A percentile compares a stretch with the other conserved stretches of the same genome.
Conservation (phyloP, 2,329 filamentous ascomycete genomes). For the Cordyceps sp. region DNA sequence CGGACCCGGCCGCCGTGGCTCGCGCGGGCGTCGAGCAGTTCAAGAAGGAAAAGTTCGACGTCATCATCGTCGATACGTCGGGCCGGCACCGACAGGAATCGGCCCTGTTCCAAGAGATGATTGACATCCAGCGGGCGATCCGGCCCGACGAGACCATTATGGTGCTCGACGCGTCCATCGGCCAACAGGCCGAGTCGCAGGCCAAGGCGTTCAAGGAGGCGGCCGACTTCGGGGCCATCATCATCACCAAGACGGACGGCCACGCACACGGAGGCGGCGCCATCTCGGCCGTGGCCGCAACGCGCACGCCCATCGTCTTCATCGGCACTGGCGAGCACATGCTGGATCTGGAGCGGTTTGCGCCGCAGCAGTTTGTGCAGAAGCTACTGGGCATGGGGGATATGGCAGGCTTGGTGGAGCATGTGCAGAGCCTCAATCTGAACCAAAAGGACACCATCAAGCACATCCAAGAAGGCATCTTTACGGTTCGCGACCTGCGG, state of each 20-base stretch:
- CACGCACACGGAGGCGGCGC: conserved; percentile 91
- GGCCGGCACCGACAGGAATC: conserved; percentile 90
- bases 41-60: conserved; percentile 95
- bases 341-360: conserved; percentile 84
- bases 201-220: conserved; percentile 95
- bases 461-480: conserved; percentile 92
- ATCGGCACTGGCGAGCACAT: conserved; percentile 96
- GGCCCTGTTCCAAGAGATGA: conserved; percentile 93
- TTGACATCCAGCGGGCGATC: conserved; percentile 84
- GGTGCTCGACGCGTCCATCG: conserved; percentile 92
- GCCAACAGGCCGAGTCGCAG: conserved; percentile 88
- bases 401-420: conserved; percentile 86
- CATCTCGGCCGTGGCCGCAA: conserved; percentile 92
- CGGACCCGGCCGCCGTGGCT: conserved; percentile 83
- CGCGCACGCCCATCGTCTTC: conserved; percentile 92
- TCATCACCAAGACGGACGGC: conserved; percentile 97
- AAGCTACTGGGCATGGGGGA: conserved; percentile 96
- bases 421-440: conserved; percentile 87
- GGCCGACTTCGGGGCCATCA: conserved; percentile 93
- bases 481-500: conserved; percentile 82
- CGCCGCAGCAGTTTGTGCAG: conserved; percentile 80
- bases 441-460: conserved; percentile 99
- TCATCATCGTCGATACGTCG: conserved; percentile 97
- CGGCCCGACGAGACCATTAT: conserved; percentile 94
- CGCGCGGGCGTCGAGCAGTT: conserved; percentile 96